phyloP scores from a whole-genome alignment of 495 filamentous ascomycete species.

The Pyrenula massariospora region DNA sequence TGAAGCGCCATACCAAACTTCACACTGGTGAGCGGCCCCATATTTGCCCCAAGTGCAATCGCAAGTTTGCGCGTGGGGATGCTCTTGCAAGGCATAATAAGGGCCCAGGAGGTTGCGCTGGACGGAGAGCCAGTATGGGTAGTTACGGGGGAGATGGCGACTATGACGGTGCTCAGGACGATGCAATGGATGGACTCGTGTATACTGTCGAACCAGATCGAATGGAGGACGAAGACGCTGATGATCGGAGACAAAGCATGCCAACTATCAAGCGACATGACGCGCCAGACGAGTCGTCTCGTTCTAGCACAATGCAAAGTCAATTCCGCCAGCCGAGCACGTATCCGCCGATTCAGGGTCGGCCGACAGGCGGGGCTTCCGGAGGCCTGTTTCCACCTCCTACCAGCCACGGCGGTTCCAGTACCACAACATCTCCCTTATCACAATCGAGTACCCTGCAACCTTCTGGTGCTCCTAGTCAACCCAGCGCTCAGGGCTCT shows the following conservation, averaged over 20 bases:
- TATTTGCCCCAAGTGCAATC: constrained; percentile 83
- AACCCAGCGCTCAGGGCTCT: constrained; percentile 17
- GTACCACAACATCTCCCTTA: constrained; percentile 39
- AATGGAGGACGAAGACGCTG: constrained; percentile 52
- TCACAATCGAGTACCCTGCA: constrained; percentile 35
- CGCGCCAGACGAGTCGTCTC: constrained; percentile 24
- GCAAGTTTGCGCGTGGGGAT: constrained; percentile 90
- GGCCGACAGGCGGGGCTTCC: constrained; percentile 29
- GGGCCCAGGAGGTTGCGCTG: constrained; percentile 90
- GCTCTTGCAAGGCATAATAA: constrained; percentile 91
- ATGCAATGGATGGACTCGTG: constrained; percentile 66
- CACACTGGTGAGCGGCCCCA: constrained; percentile 96
- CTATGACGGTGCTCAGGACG: constrained; percentile 47
- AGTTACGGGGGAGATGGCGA: constrained; percentile 77
- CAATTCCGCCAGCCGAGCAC: constrained; percentile 56
- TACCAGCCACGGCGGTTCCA: constrained; percentile 33
- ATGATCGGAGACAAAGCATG: constrained; percentile 43
- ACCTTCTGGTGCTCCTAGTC: constrained; percentile 32
- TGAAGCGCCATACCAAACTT: constrained; percentile 92
- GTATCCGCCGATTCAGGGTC: constrained; percentile 52
- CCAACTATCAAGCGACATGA: constrained; percentile 66
- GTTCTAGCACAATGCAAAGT: constrained; percentile 31
- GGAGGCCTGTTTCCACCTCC: constrained; percentile 52
- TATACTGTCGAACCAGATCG: constrained; percentile 47
- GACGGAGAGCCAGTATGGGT: constrained; percentile 74